Percentiles rank a stretch among this genome's conserved stretches.
These are phyloP conservation scores for Cladobotryum protrusum DNA, from an alignment of 2,329 filamentous ascomycete species.

Conservation along the genomic window DNA sequence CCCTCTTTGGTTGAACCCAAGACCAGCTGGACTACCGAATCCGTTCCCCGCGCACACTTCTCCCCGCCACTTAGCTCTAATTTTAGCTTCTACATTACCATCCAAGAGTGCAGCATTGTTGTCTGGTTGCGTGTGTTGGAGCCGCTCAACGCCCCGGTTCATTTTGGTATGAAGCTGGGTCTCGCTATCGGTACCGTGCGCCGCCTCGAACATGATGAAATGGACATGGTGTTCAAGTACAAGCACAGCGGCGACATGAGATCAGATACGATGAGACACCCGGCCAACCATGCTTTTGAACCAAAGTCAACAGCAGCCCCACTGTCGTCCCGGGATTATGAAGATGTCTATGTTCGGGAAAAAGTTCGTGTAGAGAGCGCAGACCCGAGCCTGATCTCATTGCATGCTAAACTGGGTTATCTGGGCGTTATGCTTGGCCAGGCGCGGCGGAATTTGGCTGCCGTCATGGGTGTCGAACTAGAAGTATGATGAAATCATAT, in stretches of 20 bases:
- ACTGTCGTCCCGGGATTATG: conserved; percentile 18
- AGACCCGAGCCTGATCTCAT: conserved; percentile 77
- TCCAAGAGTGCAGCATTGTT: conserved; percentile 65
- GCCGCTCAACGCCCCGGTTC: conserved; percentile 55
- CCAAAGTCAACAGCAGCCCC: conserved; percentile 10
- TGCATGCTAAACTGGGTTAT: conserved; percentile 76
- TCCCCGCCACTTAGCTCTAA: conserved; percentile 43
- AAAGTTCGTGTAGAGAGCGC: conserved; percentile 85
- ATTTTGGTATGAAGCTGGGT: conserved; percentile 60
- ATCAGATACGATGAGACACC: conserved; percentile 20
- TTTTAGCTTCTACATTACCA: conserved; percentile 67
- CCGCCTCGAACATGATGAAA: conserved; percentile 70
- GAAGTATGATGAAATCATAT: conserved; percentile 8
- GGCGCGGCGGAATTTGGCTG: conserved; percentile 64
- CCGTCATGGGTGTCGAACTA: conserved; percentile 63
- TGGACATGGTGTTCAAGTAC: conserved; percentile 68
- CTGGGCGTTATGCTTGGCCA: conserved; percentile 66
- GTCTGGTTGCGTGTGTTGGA: conserved; percentile 66
- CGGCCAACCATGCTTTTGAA: conserved; percentile 20
- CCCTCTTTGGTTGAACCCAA: conserved; percentile 34
- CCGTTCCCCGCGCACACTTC: conserved; percentile 40
- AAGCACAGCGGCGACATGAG: conserved; percentile 27
- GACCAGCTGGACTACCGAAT: conserved; percentile 38
- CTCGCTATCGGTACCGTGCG: conserved; percentile 61
- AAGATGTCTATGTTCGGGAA: conserved; percentile 77